Conservation (phyloP, 2,329 filamentous ascomycete species). For the Cryphonectria japonica region DNA sequence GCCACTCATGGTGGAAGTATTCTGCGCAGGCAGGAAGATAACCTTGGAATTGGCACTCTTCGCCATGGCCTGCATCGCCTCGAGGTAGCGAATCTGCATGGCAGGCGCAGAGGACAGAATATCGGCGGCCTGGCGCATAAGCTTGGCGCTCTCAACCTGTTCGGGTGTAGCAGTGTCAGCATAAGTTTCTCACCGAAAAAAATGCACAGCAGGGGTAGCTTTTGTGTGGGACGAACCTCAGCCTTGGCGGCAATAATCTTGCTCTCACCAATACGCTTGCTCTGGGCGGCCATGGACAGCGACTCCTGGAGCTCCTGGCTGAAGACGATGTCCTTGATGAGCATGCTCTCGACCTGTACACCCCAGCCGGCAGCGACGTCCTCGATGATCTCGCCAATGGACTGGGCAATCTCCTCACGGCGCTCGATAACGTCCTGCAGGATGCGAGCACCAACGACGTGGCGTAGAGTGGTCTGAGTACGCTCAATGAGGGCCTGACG, state of each 20-base stretch:
- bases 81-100: constrained; percentile 98
- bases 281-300: constrained; percentile 96
- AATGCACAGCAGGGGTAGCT: not conserved
- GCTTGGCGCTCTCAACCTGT: constrained; percentile 86
- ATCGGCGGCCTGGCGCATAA: constrained; percentile 92
- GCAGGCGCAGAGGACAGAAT: constrained; percentile 89
- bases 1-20: constrained; percentile 50
- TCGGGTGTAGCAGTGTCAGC: constrained; percentile 21
- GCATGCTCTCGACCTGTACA: constrained; percentile 95
- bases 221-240: constrained; percentile 53
- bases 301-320: constrained; percentile 93
- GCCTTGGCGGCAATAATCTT: constrained; percentile 98
- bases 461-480: constrained; percentile 94
- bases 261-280: constrained; percentile 96
- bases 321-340: constrained; percentile 99
- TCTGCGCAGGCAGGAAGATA: constrained; percentile 76
- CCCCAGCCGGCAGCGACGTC: constrained; percentile 94
- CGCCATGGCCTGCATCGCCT: constrained; percentile 99
- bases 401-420: constrained; percentile 93
- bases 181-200: not conserved
- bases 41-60: constrained; percentile 89
- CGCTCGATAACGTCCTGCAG: constrained; percentile 98
- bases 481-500: constrained; percentile 96
- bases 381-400: constrained; percentile 96
- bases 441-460: constrained; percentile 93